Conservation (phyloP, 257 asterid genomes). For the Salvia splendens region DNA sequence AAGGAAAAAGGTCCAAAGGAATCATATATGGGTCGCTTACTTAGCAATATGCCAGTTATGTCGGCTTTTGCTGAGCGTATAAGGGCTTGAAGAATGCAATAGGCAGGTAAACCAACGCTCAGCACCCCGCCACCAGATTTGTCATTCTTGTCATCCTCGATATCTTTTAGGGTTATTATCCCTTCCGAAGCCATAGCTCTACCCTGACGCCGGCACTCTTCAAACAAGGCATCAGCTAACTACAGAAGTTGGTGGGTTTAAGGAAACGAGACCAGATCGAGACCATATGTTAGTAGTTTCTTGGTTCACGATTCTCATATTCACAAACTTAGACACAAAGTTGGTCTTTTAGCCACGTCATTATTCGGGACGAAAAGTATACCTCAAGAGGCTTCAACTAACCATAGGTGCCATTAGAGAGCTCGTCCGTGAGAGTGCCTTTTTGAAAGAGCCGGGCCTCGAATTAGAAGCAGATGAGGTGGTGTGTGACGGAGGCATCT, state of each 20-base stretch:
- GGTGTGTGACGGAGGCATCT: conserved; percentile 36
- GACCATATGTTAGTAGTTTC: conserved; percentile 11
- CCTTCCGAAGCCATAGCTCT: conserved; percentile 71
- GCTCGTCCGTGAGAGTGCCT: conserved; percentile 50
- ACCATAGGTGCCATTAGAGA: conserved; percentile 58
- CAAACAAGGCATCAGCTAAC: conserved; percentile 67
- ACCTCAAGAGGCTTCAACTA: conserved; percentile 87
- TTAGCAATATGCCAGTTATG: conserved; percentile 60
- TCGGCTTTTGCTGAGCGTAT: conserved; percentile 70
- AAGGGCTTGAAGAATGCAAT: conserved; percentile 71
- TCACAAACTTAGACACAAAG: background rate
- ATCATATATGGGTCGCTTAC: conserved; percentile 43
- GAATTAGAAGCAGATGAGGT: conserved; percentile 56
- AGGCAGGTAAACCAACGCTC: conserved; percentile 83
- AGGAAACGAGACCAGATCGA: background rate
- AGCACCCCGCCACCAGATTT: conserved; percentile 53
- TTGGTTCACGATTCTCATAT: background rate
- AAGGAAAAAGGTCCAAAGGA: background rate
- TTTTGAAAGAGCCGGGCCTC: conserved; percentile 54
- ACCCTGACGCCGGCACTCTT: conserved; percentile 63
- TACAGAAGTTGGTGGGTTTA: conserved; percentile 35
- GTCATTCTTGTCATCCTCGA: conserved; percentile 71
- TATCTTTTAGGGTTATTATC: conserved; percentile 60
- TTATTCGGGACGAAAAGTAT: conserved; percentile 18
- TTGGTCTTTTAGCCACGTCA: background rate